A percentile compares a stretch with the other conserved stretches of the same genome.
Evolutionary conservation across 441 rosid genomes (phyloP).

Genomic region (Melastoma candidum): DNA sequence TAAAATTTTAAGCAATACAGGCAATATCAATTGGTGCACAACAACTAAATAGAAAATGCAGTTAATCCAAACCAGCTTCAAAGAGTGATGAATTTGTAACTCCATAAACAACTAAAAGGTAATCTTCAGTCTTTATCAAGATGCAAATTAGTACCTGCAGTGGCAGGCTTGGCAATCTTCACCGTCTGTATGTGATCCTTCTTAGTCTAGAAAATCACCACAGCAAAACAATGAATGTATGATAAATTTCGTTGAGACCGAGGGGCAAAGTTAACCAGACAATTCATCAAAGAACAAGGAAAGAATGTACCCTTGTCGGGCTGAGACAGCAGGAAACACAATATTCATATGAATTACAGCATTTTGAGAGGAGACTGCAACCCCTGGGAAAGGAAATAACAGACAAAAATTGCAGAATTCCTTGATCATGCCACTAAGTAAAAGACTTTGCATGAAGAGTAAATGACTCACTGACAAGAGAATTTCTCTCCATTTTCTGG

Average conservation of each 20-base stretch:
- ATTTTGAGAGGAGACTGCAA: slow-evolving; percentile 71
- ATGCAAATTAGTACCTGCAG: slow-evolving; percentile 47
- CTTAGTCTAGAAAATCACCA: slow-evolving; percentile 36
- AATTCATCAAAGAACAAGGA: slow-evolving; percentile 5
- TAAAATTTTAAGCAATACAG: no score
- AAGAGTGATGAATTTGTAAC: no score
- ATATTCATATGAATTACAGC: slow-evolving; percentile 82
- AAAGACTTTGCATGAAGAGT: slow-evolving; percentile 9
- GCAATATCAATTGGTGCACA: no score
- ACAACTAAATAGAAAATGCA: no score
- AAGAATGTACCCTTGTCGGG: slow-evolving; percentile 54
- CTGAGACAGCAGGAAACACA: slow-evolving; percentile 90
- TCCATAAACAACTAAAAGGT: no score
- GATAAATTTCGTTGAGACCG: slow-evolving; percentile 1
- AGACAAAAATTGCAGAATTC: slow-evolving; percentile 7
- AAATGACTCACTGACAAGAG: slow-evolving; percentile 84
- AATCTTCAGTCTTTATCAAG: background rate
- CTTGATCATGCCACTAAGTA: slow-evolving; percentile 1
- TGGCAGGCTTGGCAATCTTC: slow-evolving; percentile 70
- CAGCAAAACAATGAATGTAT: slow-evolving; percentile 9
- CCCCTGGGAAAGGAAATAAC: slow-evolving; percentile 36
- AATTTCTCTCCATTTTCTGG: slow-evolving; percentile 75
- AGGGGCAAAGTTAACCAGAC: slow-evolving; percentile 1
- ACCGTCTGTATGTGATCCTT: slow-evolving; percentile 46
- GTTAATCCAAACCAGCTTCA: no score